Base-by-base conservation (phyloP, 345 rosid genomes). In the Salix exigua region DNA sequence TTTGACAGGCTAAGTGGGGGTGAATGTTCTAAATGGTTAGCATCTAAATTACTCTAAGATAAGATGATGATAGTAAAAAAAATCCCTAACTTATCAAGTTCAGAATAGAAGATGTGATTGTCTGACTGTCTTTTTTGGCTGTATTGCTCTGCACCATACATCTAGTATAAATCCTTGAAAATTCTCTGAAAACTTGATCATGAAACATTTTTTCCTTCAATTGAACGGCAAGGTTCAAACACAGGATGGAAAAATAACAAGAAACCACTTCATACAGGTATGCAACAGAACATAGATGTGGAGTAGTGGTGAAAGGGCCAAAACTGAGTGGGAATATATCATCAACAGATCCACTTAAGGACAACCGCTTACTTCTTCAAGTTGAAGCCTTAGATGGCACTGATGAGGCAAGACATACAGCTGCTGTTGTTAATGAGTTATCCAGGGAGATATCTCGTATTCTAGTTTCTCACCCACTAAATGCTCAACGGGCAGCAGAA, bases 211-310 rank as follows among this genome's bases (percentile, higher is more conserved):
- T 28, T 38, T 19, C 30, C 46, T 2, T n/a, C 31, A n/a, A 35
- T 71, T 64, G 75, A 55, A 31, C 16, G 46, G n/a, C 5, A 46
- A 16, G 68, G 31, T 77, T 70, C 62, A 46, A 18, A 70, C 21
- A 44, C 51, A 21, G 46, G 48, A 70, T 5, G 42, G 35, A 74
- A 70, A 40, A 77, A 23, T 48, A 60, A 62, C 62, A 28, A 23
- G 35, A 42, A 74, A 68, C 74, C 26, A 12, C 63, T 58, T 70
- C 70, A 48, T 69, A 55, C 76, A 92, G 99, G 88, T 96, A 96
- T 86, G 99, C 98, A 30, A 96, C 98, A 40, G 98, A 96, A 77
- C 98, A 96, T 73, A 88, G 97, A 86, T 93, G 97, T 78, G 98
- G 99, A 42, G 98, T 96, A 74, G 99, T 96, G 82, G 99, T 93